Percentiles rank a stretch among this genome's conserved stretches.
Conservation (phyloP, 2,329 filamentous ascomycete species). For the Pseudogymnoascus destructans region DNA sequence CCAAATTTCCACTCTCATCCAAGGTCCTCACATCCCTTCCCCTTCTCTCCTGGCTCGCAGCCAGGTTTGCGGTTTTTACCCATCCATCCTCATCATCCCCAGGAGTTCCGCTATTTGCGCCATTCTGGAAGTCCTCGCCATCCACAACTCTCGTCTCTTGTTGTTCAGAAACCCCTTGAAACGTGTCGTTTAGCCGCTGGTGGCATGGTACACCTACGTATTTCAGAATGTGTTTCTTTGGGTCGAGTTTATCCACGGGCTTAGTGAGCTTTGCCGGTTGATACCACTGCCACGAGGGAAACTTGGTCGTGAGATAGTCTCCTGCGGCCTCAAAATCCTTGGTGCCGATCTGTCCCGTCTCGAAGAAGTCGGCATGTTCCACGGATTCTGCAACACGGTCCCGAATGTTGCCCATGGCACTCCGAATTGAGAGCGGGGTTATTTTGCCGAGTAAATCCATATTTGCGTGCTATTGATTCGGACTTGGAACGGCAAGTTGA, state of each 20-base stretch:
- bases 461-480: background rate
- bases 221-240: constrained; percentile 88
- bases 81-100: constrained; percentile 73
- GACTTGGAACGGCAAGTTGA: background rate
- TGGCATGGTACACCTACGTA: constrained; percentile 92
- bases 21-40: constrained; percentile 74
- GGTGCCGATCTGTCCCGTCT: constrained; percentile 85
- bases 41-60: constrained; percentile 61
- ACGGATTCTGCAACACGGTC: background rate
- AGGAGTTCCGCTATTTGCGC: constrained; percentile 30
- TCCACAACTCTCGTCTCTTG: constrained; percentile 80
- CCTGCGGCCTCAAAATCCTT: constrained; percentile 93
- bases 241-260: background rate
- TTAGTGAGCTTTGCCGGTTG: background rate
- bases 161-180: constrained; percentile 65
- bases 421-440: background rate
- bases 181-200: constrained; percentile 81
- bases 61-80: constrained; percentile 74
- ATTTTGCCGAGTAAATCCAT: background rate
- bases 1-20: constrained; percentile 77
- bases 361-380: background rate
- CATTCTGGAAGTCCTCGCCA: constrained; percentile 48
- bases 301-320: constrained; percentile 98
- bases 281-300: constrained; percentile 89
- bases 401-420: background rate